Base-by-base conservation (phyloP, 2,329 filamentous ascomycete genomes). In the Alternaria viburni region DNA sequence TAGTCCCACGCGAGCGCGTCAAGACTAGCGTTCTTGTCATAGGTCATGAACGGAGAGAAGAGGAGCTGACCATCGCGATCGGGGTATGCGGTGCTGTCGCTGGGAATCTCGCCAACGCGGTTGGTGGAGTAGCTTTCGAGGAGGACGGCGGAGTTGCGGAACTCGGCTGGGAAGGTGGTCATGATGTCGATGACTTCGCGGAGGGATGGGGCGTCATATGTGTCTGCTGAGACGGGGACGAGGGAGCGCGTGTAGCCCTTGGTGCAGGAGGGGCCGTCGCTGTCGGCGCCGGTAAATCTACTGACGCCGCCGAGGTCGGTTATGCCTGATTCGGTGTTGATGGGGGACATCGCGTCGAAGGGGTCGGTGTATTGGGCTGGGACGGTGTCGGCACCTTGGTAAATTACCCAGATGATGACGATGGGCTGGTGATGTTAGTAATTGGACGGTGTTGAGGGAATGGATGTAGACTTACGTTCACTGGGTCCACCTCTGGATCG, bases 111-210 rank as follows among this genome's bases (percentile, higher is more conserved):
- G 4, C 54, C 28, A 2, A 74, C 66, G 12, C 67, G 54, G 11
- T 71, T 67, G 6, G 52, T 66, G 4, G 64, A 52, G 25, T 69
- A 76, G 6, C 50, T 66, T 51, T 75, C 72, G 5, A 73, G 51
- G 8, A 74, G 58, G 17, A 73, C 61, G 3, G 64, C 56, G 0
- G 65, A 67, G 8, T 28, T 54, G 15, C 60, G 56, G 54, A 66
- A 64, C 10, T 47, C 63, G 2, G 50, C 6, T n/a, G 69, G 67
- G 15, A 71, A 28, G n/a, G 43, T 30, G 4, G 58, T 30, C 47
- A 72, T 72, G n/a, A 68, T 60, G 10, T 62, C 49, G 6, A 73
- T 46, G 3, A 69, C 62, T 15, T 50, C 32, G 19, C 67, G 66
- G 3, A 74, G 54, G 15, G 66, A 66, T 3, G 59, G 21, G 0